These are phyloP conservation scores for Macaranga tanarius DNA, from an alignment of 441 rosid species.

Conservation along the genomic window DNA sequence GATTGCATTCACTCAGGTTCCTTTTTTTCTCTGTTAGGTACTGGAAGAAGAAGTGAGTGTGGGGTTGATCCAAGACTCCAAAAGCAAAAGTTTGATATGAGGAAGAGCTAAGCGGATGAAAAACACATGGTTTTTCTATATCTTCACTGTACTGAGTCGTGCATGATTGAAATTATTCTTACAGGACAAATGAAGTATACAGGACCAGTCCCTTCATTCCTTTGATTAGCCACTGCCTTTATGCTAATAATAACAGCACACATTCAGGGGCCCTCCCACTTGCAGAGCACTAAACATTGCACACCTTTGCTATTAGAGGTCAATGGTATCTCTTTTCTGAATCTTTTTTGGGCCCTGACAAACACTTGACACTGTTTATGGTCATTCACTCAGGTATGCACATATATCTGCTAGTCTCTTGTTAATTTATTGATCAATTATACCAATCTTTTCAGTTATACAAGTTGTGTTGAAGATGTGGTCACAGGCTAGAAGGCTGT, in stretches of 20 bases:
- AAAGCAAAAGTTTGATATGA: conserved; percentile 26
- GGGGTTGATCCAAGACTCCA: conserved; percentile 29
- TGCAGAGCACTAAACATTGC: conserved; percentile 44
- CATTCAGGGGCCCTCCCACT: conserved; percentile 44
- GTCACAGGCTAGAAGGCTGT: conserved; percentile 17
- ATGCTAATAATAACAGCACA: conserved; percentile 36
- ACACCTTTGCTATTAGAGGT: conserved; percentile 35
- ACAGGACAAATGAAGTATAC: conserved; percentile 32
- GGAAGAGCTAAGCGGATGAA: conserved; percentile 33
- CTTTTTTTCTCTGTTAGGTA: conserved; percentile 29
- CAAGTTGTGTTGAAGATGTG: conserved; percentile 27
- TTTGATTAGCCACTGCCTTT: conserved; percentile 41
- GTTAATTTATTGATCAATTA: conserved; percentile 21
- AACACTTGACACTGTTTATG: conserved; percentile 32
- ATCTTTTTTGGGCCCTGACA: conserved; percentile 43
- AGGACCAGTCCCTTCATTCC: conserved; percentile 31
- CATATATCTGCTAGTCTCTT: conserved; percentile 25
- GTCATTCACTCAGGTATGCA: conserved; percentile 28
- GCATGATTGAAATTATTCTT: conserved; percentile 40
- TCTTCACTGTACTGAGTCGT: conserved; percentile 34
- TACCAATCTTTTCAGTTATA: conserved; percentile 23
- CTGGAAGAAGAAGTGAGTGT: conserved; percentile 20
- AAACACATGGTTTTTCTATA: conserved; percentile 31
- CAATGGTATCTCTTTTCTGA: conserved; percentile 40
- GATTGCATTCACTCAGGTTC: conserved; percentile 5